Percentiles rank a stretch among this genome's conserved stretches.
phyloP scores from a whole-genome alignment of 441 rosid species.

The Populus hybrid region DNA sequence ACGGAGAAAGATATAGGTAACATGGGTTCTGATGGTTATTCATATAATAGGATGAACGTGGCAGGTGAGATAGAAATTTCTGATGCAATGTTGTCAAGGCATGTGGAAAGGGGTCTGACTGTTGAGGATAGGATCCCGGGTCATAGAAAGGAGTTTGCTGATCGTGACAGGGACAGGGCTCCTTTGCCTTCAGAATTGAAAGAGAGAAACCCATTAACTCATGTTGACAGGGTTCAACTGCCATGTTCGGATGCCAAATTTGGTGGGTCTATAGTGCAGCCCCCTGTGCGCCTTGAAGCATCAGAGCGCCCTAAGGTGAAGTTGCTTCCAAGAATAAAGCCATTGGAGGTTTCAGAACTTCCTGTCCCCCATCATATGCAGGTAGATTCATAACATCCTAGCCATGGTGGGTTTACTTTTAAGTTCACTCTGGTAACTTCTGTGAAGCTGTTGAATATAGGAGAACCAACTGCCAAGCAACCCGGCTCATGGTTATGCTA shows the following conservation, averaged over 20 bases:
- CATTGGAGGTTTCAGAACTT: slow-evolving; percentile 47
- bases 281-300: slow-evolving; percentile 23
- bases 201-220: slow-evolving; percentile 33
- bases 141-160: slow-evolving; percentile 37
- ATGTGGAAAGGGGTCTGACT: slow-evolving; percentile 33
- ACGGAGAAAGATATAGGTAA: slow-evolving; percentile 26
- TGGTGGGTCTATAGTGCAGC: slow-evolving; percentile 38
- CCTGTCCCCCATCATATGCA: slow-evolving; percentile 36
- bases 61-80: slow-evolving; percentile 33
- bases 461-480: slow-evolving; percentile 28
- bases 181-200: slow-evolving; percentile 38
- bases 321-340: slow-evolving; percentile 62
- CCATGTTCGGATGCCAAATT: slow-evolving; percentile 22
- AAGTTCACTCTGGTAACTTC: slow-evolving; percentile 12
- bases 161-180: slow-evolving; percentile 33
- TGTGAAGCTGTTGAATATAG: slow-evolving; percentile 26
- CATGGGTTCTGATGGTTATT: slow-evolving; percentile 32
- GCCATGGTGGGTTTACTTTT: not conserved
- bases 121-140: slow-evolving; percentile 37
- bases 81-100: slow-evolving; percentile 30
- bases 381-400: not conserved
- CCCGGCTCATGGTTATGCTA: slow-evolving; percentile 31
- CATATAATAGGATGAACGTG: slow-evolving; percentile 25
- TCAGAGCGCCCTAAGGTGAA: slow-evolving; percentile 66
- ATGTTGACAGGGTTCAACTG: slow-evolving; percentile 5